Percentiles rank a stretch among this genome's conserved stretches.
These are phyloP conservation scores for Biscutella laevigata DNA, from an alignment of 441 rosid genomes.

Conservation along the genomic window DNA sequence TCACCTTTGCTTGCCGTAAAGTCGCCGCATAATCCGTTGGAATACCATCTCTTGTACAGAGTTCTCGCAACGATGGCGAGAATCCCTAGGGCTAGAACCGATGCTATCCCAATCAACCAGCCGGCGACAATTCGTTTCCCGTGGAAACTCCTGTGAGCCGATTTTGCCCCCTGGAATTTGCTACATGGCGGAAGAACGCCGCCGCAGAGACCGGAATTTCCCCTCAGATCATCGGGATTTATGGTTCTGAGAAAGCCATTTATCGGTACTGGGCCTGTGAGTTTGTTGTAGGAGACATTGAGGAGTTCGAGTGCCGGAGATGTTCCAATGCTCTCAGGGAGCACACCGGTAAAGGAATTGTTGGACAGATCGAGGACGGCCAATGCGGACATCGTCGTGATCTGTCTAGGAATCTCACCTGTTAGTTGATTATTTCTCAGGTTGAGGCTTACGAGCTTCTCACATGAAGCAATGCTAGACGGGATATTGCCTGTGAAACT, in stretches of 20 bases:
- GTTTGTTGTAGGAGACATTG: constrained; percentile 63
- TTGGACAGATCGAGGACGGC: constrained; percentile 74
- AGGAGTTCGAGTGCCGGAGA: constrained; percentile 69
- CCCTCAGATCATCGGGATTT: constrained; percentile 58
- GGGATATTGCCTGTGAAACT: constrained; percentile 58
- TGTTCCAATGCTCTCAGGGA: constrained; percentile 55
- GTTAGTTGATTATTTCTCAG: constrained; percentile 50
- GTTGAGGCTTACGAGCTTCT: constrained; percentile 60
- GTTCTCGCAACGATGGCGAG: constrained; percentile 28
- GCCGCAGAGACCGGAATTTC: constrained; percentile 65
- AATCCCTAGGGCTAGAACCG: constrained; percentile 41
- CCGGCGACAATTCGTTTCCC: constrained; percentile 38
- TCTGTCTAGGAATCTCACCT: constrained; percentile 57
- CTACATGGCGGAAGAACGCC: constrained; percentile 62
- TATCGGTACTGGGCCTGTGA: constrained; percentile 67
- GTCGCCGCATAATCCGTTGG: constrained; percentile 36
- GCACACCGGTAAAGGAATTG: constrained; percentile 60
- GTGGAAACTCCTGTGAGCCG: constrained; percentile 32
- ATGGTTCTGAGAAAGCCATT: constrained; percentile 60
- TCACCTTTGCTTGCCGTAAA: constrained; percentile 42
- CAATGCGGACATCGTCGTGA: constrained; percentile 68
- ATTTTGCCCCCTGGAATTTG: constrained; percentile 13
- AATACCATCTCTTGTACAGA: constrained; percentile 44
- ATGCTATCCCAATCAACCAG: constrained; percentile 52
- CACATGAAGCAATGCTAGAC: constrained; percentile 70